Base-by-base conservation (phyloP, 2,329 filamentous ascomycete genomes). In the Blumeriella jaapii region DNA sequence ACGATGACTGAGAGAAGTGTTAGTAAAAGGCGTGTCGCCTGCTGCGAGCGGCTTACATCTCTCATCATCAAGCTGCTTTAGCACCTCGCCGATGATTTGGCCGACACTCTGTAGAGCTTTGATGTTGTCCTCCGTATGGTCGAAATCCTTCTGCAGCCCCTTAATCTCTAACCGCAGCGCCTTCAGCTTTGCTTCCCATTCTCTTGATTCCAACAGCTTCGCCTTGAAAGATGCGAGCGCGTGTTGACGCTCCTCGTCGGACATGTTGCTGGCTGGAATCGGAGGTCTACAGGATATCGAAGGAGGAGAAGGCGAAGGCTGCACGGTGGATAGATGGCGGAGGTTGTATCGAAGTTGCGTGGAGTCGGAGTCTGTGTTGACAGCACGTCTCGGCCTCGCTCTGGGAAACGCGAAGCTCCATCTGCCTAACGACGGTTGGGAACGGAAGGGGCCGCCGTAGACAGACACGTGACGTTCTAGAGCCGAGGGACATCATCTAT, bases 111-210 rank as follows among this genome's bases (percentile, higher is more conserved):
- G 91, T 55, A 98, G 68, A 49, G 91, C 91, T 69, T 98, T 98
- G 70, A 98, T 96, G 66, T 96, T 96, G 49, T 98, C 93, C 60
- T 98, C 91, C 35, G 91, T 96, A 50, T 89, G 78, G 60, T 98
- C 89, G 56, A 87, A 98, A 54, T 96, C 87, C 57, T 82, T 86
- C 59, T 94, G 85, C 36, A 96, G 64, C 41, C 82, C 85, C 67
- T 96, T 98, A 61, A 98, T 95, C 51, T 95, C 91, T 63, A 94
- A 68, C 45, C 91, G 83, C 53, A 98, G 67, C 34, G 80, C 75
- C 68, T 96, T 98, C 43, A 98, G 74, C 71, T 96, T 98, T 34
- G 89, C 81, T 63, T 98, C 93, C 86, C 86, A 96, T 71, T 98
- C 91, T 62, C 93, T 77, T 52, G 93, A 93, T 62, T 98, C 89